Conservation (phyloP, 2,329 filamentous ascomycete genomes). For the Arthrobotrys pseudoclavata region DNA sequence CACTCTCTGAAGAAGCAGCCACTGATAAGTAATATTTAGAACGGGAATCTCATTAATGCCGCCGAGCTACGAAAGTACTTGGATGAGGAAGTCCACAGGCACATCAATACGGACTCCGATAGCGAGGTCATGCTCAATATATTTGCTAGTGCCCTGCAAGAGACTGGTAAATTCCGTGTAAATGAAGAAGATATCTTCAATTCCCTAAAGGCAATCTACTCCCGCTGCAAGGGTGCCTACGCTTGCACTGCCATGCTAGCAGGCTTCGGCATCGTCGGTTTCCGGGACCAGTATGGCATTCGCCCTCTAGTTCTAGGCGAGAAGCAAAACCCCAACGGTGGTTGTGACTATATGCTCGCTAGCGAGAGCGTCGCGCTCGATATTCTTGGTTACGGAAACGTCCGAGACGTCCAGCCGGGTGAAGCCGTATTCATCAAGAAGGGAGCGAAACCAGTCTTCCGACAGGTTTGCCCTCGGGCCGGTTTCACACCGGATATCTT, state of each 20-base stretch:
- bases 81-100: constrained; percentile 82
- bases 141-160: constrained; percentile 84
- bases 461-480: constrained; percentile 77
- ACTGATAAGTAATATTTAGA: constrained; percentile 70
- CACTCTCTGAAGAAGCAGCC: not conserved
- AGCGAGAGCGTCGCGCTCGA: constrained; percentile 87
- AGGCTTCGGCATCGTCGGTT: constrained; percentile 83
- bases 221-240: constrained; percentile 79
- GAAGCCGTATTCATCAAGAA: constrained; percentile 84
- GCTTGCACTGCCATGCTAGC: constrained; percentile 86
- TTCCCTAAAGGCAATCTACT: constrained; percentile 79
- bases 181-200: constrained; percentile 83
- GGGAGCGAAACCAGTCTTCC: constrained; percentile 79
- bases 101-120: constrained; percentile 92
- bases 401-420: constrained; percentile 83
- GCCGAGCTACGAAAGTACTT: constrained; percentile 78
- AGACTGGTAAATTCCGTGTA: constrained; percentile 83
- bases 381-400: constrained; percentile 83
- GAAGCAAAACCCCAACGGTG: constrained; percentile 75
- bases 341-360: constrained; percentile 88
- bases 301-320: constrained; percentile 85
- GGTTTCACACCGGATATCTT: constrained; percentile 88
- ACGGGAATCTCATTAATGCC: constrained; percentile 89
- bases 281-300: constrained; percentile 84
- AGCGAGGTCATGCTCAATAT: constrained; percentile 90